Evolutionary conservation across 441 rosid genomes (phyloP), one percentile per base, ranked within the genome.

Genomic region (Gossypium schwendimanii): DNA sequence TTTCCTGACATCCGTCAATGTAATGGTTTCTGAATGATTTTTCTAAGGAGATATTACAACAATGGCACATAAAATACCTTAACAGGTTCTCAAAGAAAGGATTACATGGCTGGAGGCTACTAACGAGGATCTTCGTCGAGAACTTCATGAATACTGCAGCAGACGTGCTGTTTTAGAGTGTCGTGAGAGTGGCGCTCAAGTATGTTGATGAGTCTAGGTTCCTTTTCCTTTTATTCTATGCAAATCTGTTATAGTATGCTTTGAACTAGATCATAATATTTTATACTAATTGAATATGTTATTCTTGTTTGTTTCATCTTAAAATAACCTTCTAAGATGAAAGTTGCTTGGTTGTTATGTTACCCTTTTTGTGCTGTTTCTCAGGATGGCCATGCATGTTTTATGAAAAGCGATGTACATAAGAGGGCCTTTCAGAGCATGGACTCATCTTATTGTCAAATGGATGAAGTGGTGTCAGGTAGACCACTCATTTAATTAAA

Each of bases 381-480:
- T 75, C 83, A 88, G 95, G 88, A 81, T 52, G 83, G 75, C 64
- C 67, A 73, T 63, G 65, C 74, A 24, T 67, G 64, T 70, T 77
- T 69, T 70, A 66, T 76, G 70, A 85, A 82, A 82, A 84, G 80
- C 61, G 87, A 87, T 58, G 81, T 86, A 21, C 87, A 82, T 15
- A 86, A 87, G 77, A 87, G 90, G 82, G 89, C 86, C n/a, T 82
- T 84, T 70, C 90, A 84, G 80, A 86, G 84, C 55, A 84, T 86
- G 77, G 86, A 85, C 68, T 80, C 90, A 11, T 77, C 77, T 73
- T 88, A 89, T 81, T 85, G 72, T 76, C 86, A 83, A 64, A 84
- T 84, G 85, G 78, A 80, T 69, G 94, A 87, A 84, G 71, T 74
- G 74, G 73, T 78, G 70, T 82, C 83, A 71, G 87, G 91, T 87